Evolutionary conservation across 2,329 filamentous ascomycete genomes (phyloP).

Genomic region (Aspergillus felis): DNA sequence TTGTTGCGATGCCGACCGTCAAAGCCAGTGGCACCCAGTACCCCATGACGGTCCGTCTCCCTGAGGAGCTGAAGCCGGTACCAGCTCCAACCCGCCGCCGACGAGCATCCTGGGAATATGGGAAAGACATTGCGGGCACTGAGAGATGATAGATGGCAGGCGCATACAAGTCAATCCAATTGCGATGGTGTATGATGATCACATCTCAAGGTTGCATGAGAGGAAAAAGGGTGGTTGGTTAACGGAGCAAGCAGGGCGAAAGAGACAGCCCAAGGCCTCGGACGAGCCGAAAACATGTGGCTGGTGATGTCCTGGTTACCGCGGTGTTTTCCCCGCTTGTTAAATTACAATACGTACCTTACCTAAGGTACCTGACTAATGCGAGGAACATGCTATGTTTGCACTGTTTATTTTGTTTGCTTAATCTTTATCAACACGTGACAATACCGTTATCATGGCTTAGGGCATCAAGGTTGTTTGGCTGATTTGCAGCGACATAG

Average conservation of each 20-base stretch:
- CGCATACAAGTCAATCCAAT: conserved; percentile 26
- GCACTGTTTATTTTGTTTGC: conserved; percentile 29
- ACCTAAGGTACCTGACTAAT: neutral
- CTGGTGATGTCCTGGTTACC: conserved; percentile 29
- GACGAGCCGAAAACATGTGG: conserved; percentile 38
- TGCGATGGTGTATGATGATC: conserved; percentile 21
- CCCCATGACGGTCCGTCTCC: conserved; percentile 44
- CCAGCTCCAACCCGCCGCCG: conserved; percentile 35
- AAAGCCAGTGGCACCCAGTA: conserved; percentile 88
- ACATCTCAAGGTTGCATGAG: conserved; percentile 28
- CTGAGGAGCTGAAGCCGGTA: conserved; percentile 40
- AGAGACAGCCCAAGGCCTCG: conserved; percentile 30
- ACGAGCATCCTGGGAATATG: conserved; percentile 34
- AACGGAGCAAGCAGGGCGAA: conserved; percentile 14
- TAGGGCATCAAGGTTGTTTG: conserved; percentile 19
- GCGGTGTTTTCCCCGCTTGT: conserved; percentile 25
- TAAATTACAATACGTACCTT: conserved; percentile 1
- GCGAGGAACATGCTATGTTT: neutral
- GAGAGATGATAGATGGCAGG: conserved; percentile 18
- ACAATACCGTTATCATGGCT: neutral
- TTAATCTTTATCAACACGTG: conserved; percentile 23
- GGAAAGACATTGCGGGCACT: conserved; percentile 38
- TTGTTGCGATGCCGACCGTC: conserved; percentile 82
- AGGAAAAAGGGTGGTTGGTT: conserved; percentile 11
- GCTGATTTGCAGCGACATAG: conserved; percentile 23